Evolutionary conservation across 2,329 filamentous ascomycete genomes (phyloP).

Genomic region (Thelonectria blattea): DNA sequence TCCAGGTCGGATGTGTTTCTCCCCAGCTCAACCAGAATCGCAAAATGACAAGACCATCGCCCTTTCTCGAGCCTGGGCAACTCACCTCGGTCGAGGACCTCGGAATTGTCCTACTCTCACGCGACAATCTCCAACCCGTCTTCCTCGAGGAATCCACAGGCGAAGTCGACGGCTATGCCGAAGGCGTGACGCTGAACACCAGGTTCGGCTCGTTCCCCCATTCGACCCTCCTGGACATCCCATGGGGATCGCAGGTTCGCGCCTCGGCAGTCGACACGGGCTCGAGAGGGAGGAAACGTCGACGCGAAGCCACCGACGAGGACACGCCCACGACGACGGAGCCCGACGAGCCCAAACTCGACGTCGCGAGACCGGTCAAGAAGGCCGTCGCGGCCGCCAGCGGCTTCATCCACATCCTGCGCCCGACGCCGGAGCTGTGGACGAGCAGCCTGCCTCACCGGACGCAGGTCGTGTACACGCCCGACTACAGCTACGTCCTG

Average conservation of each 20-base stretch:
- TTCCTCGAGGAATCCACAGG: slow-evolving; percentile 68
- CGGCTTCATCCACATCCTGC: slow-evolving; percentile 80
- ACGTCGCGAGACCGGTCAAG: slow-evolving; percentile 48
- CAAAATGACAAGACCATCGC: slow-evolving; percentile 60
- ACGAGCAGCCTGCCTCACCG: slow-evolving; percentile 80
- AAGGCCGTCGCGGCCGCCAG: slow-evolving; percentile 61
- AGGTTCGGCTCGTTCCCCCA: slow-evolving; percentile 92
- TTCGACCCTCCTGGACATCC: slow-evolving; percentile 74
- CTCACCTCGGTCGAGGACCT: slow-evolving; percentile 69
- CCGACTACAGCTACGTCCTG: slow-evolving; percentile 84
- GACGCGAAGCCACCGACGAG: slow-evolving; percentile 55
- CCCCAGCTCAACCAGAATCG: neutral
- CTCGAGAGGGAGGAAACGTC: slow-evolving; percentile 77
- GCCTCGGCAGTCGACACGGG: slow-evolving; percentile 92
- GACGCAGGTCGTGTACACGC: slow-evolving; percentile 86
- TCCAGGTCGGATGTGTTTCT: neutral
- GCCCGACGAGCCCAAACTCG: slow-evolving; percentile 41
- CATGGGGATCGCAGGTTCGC: slow-evolving; percentile 91
- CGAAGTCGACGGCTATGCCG: slow-evolving; percentile 72
- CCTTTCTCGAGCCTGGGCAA: slow-evolving; percentile 77
- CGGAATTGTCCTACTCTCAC: slow-evolving; percentile 85
- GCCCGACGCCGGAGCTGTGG: slow-evolving; percentile 83
- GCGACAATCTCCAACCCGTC: slow-evolving; percentile 82
- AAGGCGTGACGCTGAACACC: slow-evolving; percentile 85
- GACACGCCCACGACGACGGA: slow-evolving; percentile 46